Conservation (phyloP, 148 eudicot species). For the Gaultheria prostrata region DNA sequence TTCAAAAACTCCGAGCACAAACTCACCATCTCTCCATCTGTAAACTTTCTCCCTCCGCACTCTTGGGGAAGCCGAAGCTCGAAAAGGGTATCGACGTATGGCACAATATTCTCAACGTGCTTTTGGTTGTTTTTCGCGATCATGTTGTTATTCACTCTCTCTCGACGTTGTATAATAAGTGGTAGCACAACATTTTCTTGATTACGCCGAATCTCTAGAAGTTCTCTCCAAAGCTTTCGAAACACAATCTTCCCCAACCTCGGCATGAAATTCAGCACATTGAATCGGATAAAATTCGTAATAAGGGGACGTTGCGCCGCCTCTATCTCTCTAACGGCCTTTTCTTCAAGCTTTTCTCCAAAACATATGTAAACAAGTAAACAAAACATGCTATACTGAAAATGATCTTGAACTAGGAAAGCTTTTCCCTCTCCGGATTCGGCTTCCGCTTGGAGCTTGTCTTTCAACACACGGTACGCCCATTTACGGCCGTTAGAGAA, state of each 20-base stretch:
- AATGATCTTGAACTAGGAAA: constrained; percentile 21
- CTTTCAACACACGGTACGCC: constrained; percentile 7
- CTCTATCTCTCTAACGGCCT: constrained; percentile 18
- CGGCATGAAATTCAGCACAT: constrained; percentile 28
- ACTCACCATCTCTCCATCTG: not conserved
- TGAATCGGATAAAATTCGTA: constrained; percentile 16
- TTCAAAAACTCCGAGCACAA: constrained; percentile 7
- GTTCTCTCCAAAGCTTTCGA: constrained; percentile 26
- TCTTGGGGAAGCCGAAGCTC: constrained; percentile 14
- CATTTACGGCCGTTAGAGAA: constrained; percentile 18
- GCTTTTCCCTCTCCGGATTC: not conserved
- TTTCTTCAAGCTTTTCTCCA: constrained; percentile 26
- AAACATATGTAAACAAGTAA: constrained; percentile 31
- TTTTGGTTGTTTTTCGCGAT: not conserved
- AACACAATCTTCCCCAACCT: constrained; percentile 26
- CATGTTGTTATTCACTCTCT: constrained; percentile 2
- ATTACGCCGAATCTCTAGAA: constrained; percentile 12
- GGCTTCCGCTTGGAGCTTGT: not conserved
- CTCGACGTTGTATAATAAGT: constrained; percentile 18
- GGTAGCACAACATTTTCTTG: constrained; percentile 28
- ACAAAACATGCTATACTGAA: constrained; percentile 27
- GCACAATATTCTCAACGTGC: not conserved
- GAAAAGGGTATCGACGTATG: constrained; percentile 22
- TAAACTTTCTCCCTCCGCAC: not conserved
- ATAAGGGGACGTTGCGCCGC: constrained; percentile 23